phyloP scores from a whole-genome alignment of 176 grass and related monocot species.

The Triticum monococcum region DNA sequence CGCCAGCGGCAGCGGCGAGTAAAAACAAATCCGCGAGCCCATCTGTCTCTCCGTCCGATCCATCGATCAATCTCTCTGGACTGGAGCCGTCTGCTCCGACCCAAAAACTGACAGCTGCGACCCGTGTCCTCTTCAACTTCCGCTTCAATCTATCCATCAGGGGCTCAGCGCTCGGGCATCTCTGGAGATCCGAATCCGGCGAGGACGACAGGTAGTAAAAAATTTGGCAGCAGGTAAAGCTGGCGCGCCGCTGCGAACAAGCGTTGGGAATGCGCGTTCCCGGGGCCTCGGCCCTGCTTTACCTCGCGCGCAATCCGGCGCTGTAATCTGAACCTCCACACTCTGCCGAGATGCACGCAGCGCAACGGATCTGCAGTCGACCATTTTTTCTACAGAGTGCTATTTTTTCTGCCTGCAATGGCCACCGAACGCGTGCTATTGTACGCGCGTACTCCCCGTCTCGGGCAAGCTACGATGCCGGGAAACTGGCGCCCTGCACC shows the following conservation, averaged over 20 bases:
- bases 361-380: too few relatives aligned
- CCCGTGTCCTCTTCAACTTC: neutral
- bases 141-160: neutral
- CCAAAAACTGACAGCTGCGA: slow-evolving; percentile 47
- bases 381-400: too few relatives aligned
- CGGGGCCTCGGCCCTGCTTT: neutral
- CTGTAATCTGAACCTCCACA: neutral
- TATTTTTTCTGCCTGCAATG: neutral
- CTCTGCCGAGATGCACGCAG: neutral
- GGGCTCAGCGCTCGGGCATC: neutral
- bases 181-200: neutral
- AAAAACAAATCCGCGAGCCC: slow-evolving; percentile 38
- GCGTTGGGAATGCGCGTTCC: neutral
- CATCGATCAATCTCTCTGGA: neutral
- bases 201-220: neutral
- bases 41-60: neutral
- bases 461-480: neutral
- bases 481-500: neutral
- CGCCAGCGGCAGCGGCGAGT: neutral
- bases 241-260: neutral
- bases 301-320: neutral
- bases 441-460: neutral
- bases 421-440: neutral
- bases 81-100: neutral
- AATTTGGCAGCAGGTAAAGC: neutral